Evolutionary conservation across 345 rosid species (phyloP).

Genomic region (Capsella bursapastoris): DNA sequence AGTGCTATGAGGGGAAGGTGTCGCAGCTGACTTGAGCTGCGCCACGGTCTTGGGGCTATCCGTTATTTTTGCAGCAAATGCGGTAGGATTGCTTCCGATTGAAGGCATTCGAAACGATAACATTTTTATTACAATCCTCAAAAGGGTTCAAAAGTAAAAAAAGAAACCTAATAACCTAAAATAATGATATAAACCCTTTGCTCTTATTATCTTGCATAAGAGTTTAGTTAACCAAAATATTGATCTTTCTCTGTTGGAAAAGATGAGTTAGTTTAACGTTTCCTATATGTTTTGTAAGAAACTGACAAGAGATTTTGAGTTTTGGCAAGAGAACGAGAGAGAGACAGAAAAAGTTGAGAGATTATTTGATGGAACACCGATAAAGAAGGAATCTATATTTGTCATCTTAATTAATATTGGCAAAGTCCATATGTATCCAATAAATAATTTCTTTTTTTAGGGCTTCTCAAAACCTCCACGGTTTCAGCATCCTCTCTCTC

Average conservation of each 20-base stretch:
- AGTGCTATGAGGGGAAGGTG: conserved; percentile 65
- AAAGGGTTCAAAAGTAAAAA: conserved; percentile 1
- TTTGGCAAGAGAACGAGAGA: conserved; percentile 21
- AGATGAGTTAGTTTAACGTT: neutral
- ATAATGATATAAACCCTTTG: conserved; percentile 9
- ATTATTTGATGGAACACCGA: conserved; percentile 33
- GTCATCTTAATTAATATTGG: conserved; percentile 39
- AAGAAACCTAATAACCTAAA: neutral
- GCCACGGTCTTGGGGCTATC: conserved; percentile 55
- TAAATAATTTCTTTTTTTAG: conserved; percentile 28
- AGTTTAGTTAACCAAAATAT: neutral
- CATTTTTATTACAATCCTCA: conserved; percentile 30
- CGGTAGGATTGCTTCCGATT: conserved; percentile 24
- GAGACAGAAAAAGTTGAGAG: conserved; percentile 2
- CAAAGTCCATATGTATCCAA: conserved; percentile 9
- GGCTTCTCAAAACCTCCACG: conserved; percentile 16
- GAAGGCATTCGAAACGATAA: conserved; percentile 39
- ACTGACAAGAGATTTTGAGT: conserved; percentile 24
- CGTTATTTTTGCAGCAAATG: conserved; percentile 57
- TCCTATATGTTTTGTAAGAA: neutral
- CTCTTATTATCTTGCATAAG: neutral
- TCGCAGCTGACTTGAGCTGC: conserved; percentile 51
- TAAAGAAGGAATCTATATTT: conserved; percentile 41
- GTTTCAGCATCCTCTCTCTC: conserved; percentile 21
- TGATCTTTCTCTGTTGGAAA: conserved; percentile 4